Percentiles rank a stretch among this genome's conserved stretches.
phyloP scores from a whole-genome alignment of 192 early-diverging fungal species.

The Dispira parvispora region DNA sequence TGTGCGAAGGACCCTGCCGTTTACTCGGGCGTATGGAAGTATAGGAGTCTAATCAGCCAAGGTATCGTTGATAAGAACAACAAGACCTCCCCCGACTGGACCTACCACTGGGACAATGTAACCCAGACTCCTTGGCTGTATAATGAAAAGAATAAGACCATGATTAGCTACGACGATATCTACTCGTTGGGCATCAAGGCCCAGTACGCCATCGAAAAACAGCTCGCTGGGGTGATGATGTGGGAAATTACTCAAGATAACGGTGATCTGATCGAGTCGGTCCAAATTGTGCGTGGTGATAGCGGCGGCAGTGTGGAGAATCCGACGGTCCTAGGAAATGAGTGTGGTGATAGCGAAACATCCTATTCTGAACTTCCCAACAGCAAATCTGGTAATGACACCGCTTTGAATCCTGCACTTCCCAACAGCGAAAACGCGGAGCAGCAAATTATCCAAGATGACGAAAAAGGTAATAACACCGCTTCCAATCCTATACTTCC shows the following conservation, averaged over 20 bases:
- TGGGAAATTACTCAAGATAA: slow-evolving; percentile 35
- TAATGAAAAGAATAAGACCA: slow-evolving; percentile 32
- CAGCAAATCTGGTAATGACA: no score
- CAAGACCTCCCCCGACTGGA: slow-evolving; percentile 38
- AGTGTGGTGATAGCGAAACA: no score
- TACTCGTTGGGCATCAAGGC: slow-evolving; percentile 36
- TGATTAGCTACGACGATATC: slow-evolving; percentile 57
- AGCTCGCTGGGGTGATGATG: slow-evolving; percentile 44
- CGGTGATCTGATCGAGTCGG: slow-evolving; percentile 32
- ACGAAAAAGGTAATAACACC: no score
- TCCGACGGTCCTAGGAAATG: no score
- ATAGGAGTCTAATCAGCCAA: slow-evolving; percentile 37
- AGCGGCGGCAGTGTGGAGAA: no score
- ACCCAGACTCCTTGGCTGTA: slow-evolving; percentile 57
- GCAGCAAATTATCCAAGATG: no score
- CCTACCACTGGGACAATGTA: slow-evolving; percentile 38
- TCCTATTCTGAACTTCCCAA: no score
- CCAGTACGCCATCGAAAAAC: slow-evolving; percentile 31
- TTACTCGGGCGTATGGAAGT: slow-evolving; percentile 48
- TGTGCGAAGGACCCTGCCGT: slow-evolving; percentile 12
- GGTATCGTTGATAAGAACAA: slow-evolving; percentile 26
- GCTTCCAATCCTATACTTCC: no score
- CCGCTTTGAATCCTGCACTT: no score
- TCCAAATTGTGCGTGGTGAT: neutral
- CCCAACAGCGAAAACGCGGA: no score